Conservation (phyloP, 768 basidiomycete genomes). For the Lactifluus subvellereus region DNA sequence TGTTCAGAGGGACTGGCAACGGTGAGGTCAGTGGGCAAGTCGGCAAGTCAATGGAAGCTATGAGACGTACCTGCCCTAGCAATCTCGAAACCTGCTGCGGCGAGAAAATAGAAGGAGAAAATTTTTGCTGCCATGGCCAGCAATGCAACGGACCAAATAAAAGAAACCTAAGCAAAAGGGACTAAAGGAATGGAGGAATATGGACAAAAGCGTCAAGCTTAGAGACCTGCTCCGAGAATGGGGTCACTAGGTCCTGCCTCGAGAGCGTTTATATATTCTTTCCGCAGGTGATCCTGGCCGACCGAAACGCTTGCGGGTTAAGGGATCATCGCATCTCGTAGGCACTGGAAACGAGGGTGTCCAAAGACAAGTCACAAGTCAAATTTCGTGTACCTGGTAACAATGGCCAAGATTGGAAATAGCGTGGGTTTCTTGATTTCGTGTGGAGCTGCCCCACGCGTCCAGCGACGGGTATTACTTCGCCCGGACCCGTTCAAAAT, state of each 20-base stretch:
- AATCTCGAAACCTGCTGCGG: conserved; percentile 2
- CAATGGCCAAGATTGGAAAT: neutral
- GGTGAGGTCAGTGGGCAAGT: neutral
- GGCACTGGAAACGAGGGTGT: conserved; percentile 6
- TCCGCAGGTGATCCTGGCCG: neutral
- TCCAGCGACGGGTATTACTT: neutral
- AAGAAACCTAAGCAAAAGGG: neutral
- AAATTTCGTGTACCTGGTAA: neutral
- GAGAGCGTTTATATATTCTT: neutral
- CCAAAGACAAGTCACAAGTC: neutral
- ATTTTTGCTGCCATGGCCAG: conserved; percentile 14
- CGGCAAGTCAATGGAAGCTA: neutral
- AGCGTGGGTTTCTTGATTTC: too few relatives aligned
- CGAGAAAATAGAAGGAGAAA: conserved; percentile 11
- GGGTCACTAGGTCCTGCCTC: neutral
- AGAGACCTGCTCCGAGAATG: conserved; percentile 13
- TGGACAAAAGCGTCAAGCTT: conserved; percentile 10
- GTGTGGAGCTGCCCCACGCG: neutral
- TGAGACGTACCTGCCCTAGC: conserved; percentile 6
- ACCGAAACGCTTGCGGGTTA: neutral
- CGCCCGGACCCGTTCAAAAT: too few relatives aligned
- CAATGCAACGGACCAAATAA: conserved; percentile 5
- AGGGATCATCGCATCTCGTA: neutral
- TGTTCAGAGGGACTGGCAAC: conserved; percentile 1
- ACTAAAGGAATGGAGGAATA: neutral